Base-by-base conservation (phyloP, 2,329 filamentous ascomycete species). In the Sphaerulina populicola region DNA sequence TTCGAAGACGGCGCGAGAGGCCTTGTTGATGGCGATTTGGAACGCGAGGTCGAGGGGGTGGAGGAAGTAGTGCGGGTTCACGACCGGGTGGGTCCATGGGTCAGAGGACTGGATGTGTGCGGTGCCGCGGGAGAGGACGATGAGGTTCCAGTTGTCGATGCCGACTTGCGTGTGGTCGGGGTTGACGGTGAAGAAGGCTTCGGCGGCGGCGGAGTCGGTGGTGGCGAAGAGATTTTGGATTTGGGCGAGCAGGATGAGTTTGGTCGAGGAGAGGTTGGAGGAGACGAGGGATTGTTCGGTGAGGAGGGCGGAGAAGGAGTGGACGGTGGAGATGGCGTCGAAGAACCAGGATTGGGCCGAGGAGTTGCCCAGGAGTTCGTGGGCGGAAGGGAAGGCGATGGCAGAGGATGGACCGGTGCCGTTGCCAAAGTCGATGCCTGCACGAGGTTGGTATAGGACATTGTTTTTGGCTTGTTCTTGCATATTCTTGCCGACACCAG, bases 31-130 rank as follows among this genome's bases (percentile, higher is more conserved):
- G 2, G 62, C 65, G 2, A 66, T 60, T 53, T 71, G 69, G 6
- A 69, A 57, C 5, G 57, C 52, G 1, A 60, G 52, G 47, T 74
- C 71, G 30, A 68, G 67, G 2, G 68, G 65, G 8, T 72, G 62
- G 45, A 68, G 65, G 56, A 73, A 68, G 57, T 70, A 73, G 44
- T 68, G 68, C 2, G 71, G 71, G 49, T 74, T 62, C 56, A 75
- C 70, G 12, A 37, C 45, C 0, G 74, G 72, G 6, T 64, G 55
- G 33, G 67, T 52, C 15, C 65, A 61, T 2, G 67, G 65, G 14
- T 44, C 48, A 48, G 54, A 54, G 9, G 54, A 51, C 9, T 45
- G 44, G 36, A 63, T 60, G 47, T 63, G 61, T 9, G 55, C 55
- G n/a, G 55, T 58, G 11, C 62, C 62, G 27, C 62, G 50, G 15